Evolutionary conservation across 176 grass and related monocot species (phyloP), one percentile per base, ranked within the genome.

Genomic region (Cenchrus americanus): DNA sequence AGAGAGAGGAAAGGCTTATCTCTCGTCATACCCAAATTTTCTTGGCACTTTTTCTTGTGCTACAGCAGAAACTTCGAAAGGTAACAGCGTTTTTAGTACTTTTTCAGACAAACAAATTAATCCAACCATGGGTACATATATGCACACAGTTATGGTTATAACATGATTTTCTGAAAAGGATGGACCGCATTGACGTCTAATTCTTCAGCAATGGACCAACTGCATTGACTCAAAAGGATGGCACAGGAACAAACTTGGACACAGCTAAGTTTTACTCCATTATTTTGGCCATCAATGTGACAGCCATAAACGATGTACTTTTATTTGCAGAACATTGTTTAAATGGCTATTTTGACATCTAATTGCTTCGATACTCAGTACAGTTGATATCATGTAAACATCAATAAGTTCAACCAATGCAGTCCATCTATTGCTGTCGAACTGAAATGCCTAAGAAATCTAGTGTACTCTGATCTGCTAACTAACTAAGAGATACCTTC

Each of bases 41-140:
- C 12, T 47, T 66, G 37, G 5, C 19, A 83, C 10, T 12, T 14
- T 64, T 41, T 3, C 57, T 19, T 19, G 46, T 70, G 44, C 8
- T 19, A 24, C 44, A 71, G 69, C 13, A 77, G 44, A 89, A 85
- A 76, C 64, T 37, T 69, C 22, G 75, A 59, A 70, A 81, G 46
- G 22, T 46, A 8, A 34, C 15, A 32, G 37, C 12, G 14, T 5
- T 62, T 63, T 32, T 77, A 34, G 9, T 15, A 3, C 53, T 23
- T 1, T 32, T 69, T 53, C 18, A 79, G 8, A 63, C 40, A 6
- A 22, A 74, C 22, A 14, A 48, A 13, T 10, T 41, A 61, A 50
- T n/a, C 70, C 14, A 64, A 47, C 22, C 62, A 69, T 82, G 22
- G 53, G 53, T 81, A 57, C 71, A 55, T 48, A 62, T 75, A 17